Evolutionary conservation across 202 grass and related monocot genomes (phyloP), one percentile per base, ranked within the genome.

Genomic region (Carex arenaria): DNA sequence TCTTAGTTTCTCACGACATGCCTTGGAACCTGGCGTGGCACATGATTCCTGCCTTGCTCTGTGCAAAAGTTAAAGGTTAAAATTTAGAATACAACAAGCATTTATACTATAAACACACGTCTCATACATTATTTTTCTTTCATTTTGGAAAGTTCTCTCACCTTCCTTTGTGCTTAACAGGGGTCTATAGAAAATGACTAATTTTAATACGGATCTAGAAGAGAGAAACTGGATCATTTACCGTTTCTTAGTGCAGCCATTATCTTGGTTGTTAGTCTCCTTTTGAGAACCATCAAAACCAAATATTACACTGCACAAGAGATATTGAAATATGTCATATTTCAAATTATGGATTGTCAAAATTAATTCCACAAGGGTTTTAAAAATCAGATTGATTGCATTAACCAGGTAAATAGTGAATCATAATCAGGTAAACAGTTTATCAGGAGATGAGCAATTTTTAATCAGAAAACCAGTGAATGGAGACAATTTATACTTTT

Each of bases 1-100:
- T 43, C 95, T 85, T 81, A 91, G 84, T 90, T 98, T 98, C 82
- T 98, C 95, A 7, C 95, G 92, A 83, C 95, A 93, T 60, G 95
- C 95, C 82, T 98, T 98, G n/a, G 95, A 93, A 26, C 90, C 90
- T 1, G 92, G 89, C 1, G 77, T 84, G 2, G 92, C 90, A 64
- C 89, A 88, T 51, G 95, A 93, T 75, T 94, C 90, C 18, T 72
- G 90, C 28, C 95, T 89, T 28, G 80, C 84, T 84, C 95, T 98
- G 89, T 20, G 49, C 22, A 68, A 67, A 75, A 38, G 31, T 19
- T 7, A 3, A 3, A 7, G 45, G 10, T 49, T 0, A 23, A 61
- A 83, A 66, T 19, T 87, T 38, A 31, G 3, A 40, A 26, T 84
- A 51, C 7, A 28, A 31, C 28, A 38, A 59, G 28, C 53, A 78